Conservation (phyloP, 2,329 filamentous ascomycete genomes). For the Fusarium tanahbumbuense region DNA sequence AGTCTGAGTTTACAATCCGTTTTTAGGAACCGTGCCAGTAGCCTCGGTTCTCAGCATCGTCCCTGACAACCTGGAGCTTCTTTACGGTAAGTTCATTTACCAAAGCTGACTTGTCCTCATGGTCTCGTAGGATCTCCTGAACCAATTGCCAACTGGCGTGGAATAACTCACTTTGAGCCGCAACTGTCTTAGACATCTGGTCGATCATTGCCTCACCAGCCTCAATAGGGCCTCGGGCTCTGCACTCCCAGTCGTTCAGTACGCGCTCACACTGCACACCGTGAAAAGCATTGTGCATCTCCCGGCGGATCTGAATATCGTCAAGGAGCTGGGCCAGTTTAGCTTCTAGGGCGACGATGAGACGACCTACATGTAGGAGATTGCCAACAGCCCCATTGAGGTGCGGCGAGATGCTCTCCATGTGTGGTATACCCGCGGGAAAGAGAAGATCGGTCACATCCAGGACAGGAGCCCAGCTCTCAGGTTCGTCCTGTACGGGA, state of each 20-base stretch:
- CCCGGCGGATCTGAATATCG: background rate
- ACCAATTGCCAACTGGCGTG: constrained; percentile 8
- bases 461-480: background rate
- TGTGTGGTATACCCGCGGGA: background rate
- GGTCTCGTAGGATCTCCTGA: background rate
- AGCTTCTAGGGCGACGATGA: constrained; percentile 5
- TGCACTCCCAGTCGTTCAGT: constrained; percentile 35
- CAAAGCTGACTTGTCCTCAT: background rate
- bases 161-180: constrained; percentile 17
- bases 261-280: constrained; percentile 28
- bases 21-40: background rate
- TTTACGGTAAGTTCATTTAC: background rate
- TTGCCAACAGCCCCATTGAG: constrained; percentile 9
- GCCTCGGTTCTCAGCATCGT: background rate
- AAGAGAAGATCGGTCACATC: constrained; percentile 16
- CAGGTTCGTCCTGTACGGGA: background rate
- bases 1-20: background rate
- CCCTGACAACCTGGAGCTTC: background rate
- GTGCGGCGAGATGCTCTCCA: background rate
- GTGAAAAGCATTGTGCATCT: constrained; percentile 12
- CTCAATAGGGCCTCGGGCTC: background rate
- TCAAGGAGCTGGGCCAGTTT: background rate
- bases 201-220: background rate
- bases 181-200: background rate
- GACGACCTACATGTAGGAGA: constrained; percentile 10